Conservation (phyloP, 441 rosid species). For the Pelargonium cotyledonis region DNA sequence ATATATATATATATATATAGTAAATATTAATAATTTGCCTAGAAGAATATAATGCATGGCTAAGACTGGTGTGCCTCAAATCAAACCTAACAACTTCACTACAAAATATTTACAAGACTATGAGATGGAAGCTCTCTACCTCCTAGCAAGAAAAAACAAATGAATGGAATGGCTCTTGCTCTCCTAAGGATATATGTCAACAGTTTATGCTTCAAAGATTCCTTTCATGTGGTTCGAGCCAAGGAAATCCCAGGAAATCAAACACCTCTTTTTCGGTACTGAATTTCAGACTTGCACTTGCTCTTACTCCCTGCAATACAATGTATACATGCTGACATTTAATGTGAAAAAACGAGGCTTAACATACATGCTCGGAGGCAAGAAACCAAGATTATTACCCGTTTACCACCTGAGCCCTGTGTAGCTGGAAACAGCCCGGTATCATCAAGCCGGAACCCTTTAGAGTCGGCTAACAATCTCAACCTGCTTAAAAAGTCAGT, state of each 20-base stretch:
- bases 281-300: conserved; percentile 50
- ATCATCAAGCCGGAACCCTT: conserved; percentile 81
- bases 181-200: background rate
- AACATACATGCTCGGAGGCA: background rate
- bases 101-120: background rate
- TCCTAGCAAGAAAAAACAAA: background rate
- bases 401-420: conserved; percentile 62
- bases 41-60: background rate
- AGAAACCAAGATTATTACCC: conserved; percentile 35
- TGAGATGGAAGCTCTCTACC: background rate
- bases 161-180: background rate
- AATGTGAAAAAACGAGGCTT: background rate
- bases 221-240: conserved; percentile 76
- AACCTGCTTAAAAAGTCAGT: conserved; percentile 37
- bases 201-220: conserved; percentile 39
- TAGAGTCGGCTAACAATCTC: conserved; percentile 81
- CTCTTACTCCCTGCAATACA: conserved; percentile 56
- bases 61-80: background rate
- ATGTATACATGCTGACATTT: conserved; percentile 3
- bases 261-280: conserved; percentile 66
- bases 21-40: no score
- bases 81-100: background rate
- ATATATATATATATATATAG: no score
- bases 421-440: conserved; percentile 81
- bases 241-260: conserved; percentile 75